These are phyloP conservation scores for Metschnikowia lachancei DNA, from an alignment of 805 yeast genomes.

Conservation along the genomic window DNA sequence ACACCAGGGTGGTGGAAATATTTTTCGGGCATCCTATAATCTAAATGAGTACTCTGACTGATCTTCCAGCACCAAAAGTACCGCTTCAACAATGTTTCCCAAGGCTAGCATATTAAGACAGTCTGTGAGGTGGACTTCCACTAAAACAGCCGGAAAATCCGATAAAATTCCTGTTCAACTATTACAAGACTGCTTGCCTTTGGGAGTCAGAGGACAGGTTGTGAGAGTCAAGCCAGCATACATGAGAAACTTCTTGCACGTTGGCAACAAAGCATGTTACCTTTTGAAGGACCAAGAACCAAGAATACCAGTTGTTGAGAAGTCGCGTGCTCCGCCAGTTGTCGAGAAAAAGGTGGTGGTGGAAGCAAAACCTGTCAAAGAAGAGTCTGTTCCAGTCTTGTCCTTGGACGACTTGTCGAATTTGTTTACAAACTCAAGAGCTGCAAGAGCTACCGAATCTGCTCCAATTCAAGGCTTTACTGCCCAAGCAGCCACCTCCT, in stretches of 20 bases:
- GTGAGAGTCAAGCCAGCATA: slow-evolving; percentile 71
- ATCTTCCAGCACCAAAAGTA: neutral
- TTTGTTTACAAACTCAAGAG: slow-evolving; percentile 33
- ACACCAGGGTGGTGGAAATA: slow-evolving; percentile 5
- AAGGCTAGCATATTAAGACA: slow-evolving; percentile 11
- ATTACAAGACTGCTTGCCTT: slow-evolving; percentile 59
- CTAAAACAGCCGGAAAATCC: slow-evolving; percentile 8
- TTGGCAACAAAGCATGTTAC: slow-evolving; percentile 71
- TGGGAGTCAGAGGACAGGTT: slow-evolving; percentile 72
- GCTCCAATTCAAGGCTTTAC: slow-evolving; percentile 14
- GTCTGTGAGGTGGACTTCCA: slow-evolving; percentile 20
- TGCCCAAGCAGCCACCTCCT: slow-evolving; percentile 18
- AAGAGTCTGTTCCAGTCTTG: slow-evolving; percentile 23
- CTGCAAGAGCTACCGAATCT: slow-evolving; percentile 6
- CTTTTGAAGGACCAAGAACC: slow-evolving; percentile 41
- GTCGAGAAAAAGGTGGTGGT: slow-evolving; percentile 3
- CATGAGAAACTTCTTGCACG: slow-evolving; percentile 78
- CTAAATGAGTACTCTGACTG: neutral
- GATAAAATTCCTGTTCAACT: slow-evolving; percentile 69
- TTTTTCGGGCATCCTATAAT: slow-evolving; percentile 1
- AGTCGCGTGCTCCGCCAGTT: slow-evolving; percentile 6
- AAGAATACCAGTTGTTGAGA: slow-evolving; percentile 41
- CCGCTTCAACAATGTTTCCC: slow-evolving; percentile 10
- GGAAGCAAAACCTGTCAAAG: slow-evolving; percentile 10
- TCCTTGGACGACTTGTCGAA: slow-evolving; percentile 39